Percentiles rank a stretch among this genome's conserved stretches.
Evolutionary conservation across 2,329 filamentous ascomycete genomes (phyloP).

Genomic region (Microcyclosporella mali): DNA sequence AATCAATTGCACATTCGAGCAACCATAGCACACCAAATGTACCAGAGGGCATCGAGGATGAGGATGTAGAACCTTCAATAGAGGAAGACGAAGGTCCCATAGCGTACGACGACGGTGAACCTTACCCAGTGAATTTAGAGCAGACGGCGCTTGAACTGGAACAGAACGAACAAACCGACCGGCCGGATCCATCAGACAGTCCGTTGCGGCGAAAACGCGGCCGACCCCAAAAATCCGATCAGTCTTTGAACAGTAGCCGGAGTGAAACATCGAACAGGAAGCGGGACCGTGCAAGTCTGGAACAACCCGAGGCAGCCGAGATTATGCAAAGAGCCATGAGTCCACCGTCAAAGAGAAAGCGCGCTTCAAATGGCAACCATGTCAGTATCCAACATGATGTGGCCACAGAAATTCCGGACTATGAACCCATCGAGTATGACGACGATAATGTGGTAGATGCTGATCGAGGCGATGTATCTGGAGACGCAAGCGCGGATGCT

Average conservation of each 20-base stretch:
- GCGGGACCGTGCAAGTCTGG: slow-evolving; percentile 14
- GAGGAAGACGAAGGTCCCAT: slow-evolving; percentile 13
- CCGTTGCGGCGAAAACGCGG: slow-evolving; percentile 12
- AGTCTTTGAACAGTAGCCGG: slow-evolving; percentile 14
- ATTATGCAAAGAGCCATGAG: slow-evolving; percentile 5
- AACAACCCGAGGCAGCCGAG: slow-evolving; percentile 7
- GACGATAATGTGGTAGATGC: slow-evolving; percentile 11
- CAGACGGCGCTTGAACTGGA: slow-evolving; percentile 5
- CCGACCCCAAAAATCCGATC: slow-evolving; percentile 17
- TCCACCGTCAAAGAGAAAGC: slow-evolving; percentile 15
- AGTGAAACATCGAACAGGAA: slow-evolving; percentile 10
- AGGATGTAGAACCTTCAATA: slow-evolving; percentile 17
- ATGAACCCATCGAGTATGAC: slow-evolving; percentile 9
- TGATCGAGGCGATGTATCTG: slow-evolving; percentile 9
- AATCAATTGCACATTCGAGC: slow-evolving; percentile 5
- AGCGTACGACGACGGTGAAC: slow-evolving; percentile 12
- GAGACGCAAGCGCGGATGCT: slow-evolving; percentile 7
- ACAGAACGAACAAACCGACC: not conserved
- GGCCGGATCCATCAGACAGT: not conserved
- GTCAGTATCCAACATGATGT: slow-evolving; percentile 9
- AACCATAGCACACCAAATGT: slow-evolving; percentile 9
- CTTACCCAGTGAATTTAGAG: slow-evolving; percentile 9
- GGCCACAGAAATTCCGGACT: slow-evolving; percentile 11
- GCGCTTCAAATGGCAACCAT: slow-evolving; percentile 10
- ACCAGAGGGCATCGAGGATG: slow-evolving; percentile 11